phyloP scores from a whole-genome alignment of 805 yeast species.

The Priceomyces melissophilus region DNA sequence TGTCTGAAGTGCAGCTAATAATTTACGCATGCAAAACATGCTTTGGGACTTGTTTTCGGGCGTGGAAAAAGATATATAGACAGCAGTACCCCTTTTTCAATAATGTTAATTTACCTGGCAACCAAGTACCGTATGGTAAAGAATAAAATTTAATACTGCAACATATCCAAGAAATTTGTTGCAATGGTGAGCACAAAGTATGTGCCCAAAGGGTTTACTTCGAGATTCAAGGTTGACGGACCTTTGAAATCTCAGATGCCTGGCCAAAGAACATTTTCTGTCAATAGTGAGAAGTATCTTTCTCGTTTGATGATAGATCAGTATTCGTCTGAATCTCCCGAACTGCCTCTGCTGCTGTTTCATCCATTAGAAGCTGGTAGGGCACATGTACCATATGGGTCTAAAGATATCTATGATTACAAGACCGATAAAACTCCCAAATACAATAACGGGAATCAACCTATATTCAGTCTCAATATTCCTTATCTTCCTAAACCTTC shows the following conservation, averaged over 20 bases:
- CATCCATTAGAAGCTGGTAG: not conserved
- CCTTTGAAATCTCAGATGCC: not conserved
- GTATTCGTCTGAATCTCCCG: no score
- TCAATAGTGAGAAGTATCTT: no score
- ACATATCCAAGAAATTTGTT: not conserved
- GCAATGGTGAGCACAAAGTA: constrained; percentile 4
- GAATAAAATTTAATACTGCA: no score
- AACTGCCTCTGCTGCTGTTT: no score
- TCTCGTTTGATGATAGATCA: no score
- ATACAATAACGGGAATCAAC: no score
- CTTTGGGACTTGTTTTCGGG: no score
- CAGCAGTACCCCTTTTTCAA: constrained; percentile 1
- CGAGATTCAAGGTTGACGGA: constrained; percentile 4
- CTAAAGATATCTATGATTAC: not conserved
- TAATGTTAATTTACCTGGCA: no score
- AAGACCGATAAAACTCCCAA: not conserved
- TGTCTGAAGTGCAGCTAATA: no score
- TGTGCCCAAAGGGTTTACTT: constrained; percentile 7
- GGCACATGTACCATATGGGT: not conserved
- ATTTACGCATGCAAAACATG: no score
- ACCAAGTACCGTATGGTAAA: no score
- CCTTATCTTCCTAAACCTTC: constrained; percentile 14
- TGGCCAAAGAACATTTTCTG: not conserved
- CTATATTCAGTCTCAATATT: constrained; percentile 3
- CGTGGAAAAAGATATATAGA: constrained; percentile 1